Base-by-base conservation (phyloP, 2,329 filamentous ascomycete genomes). In the Didymella pinodella region DNA sequence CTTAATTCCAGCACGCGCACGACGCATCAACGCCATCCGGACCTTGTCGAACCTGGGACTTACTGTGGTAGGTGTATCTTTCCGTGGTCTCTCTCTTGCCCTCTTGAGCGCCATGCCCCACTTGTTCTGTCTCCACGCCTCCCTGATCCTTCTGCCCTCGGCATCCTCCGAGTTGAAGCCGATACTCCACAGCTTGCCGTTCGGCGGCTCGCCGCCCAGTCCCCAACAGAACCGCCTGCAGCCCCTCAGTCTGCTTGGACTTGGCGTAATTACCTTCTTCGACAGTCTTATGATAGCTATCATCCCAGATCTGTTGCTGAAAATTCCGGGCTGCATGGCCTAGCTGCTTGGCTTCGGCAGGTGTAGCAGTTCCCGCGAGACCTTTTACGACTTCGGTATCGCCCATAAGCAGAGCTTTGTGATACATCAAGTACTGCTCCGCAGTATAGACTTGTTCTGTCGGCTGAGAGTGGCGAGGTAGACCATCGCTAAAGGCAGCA, bases 401-500 rank as follows among this genome's bases (percentile, higher is more conserved):
- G 36, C 18, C 36, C n/a, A 40, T 40, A 3, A 40, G 36, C 18
- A 40, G 36, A 20, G 36, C 36, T 12, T 40, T 40, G 36, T 40
- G 18, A 40, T 40, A 40, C 36, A 40, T 20, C 18, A 40, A 20
- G 36, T 40, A 40, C 8, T 40, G 36, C 18, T 40, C n/a, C 20
- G 18, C 36, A 8, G 18, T 40, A 12, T 40, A 18, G 36, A 20
- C 20, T 8, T 40, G 36, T 40, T 40, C 18, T 18, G 20, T 40
- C 18, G 18, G 36, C 36, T 20, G n/a, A 40, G 36, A 40, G 20
- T 40, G 36, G 36, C 36, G 36, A 55, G n/a, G 22, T 38, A 7
- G n/a, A 36, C 46, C 38, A 54, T 18, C 25, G 38, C 36, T 44
- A 28, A 16, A 43, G 52, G 29, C 28, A 43, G 52, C 38, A 45